Percentiles rank a stretch among this genome's conserved stretches.
phyloP scores from a whole-genome alignment of 1,139 yeast genomes.

The Diutina sp. region DNA sequence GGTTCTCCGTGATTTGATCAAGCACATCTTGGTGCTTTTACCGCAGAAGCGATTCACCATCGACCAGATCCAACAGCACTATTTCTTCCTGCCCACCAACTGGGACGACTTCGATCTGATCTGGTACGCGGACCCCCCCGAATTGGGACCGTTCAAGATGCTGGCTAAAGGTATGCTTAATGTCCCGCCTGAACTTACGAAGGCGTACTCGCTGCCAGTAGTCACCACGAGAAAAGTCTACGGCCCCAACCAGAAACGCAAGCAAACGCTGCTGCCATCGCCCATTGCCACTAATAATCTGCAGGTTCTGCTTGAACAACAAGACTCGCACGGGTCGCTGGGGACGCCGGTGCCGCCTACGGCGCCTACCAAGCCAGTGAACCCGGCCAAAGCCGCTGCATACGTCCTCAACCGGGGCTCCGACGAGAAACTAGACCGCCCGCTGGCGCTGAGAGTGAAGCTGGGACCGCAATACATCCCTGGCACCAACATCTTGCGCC shows the following conservation, averaged over 20 bases:
- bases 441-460: slow-evolving; percentile 3
- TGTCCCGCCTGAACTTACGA: neutral
- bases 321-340: neutral
- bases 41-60: slow-evolving; percentile 30
- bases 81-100: slow-evolving; percentile 54
- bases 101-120: slow-evolving; percentile 53
- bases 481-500: slow-evolving; percentile 46
- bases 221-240: slow-evolving; percentile 1
- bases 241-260: neutral
- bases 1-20: slow-evolving; percentile 28
- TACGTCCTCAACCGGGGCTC: slow-evolving; percentile 21
- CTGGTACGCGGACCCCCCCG: slow-evolving; percentile 69
- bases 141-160: slow-evolving; percentile 47
- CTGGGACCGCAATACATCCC: slow-evolving; percentile 31
- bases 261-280: neutral
- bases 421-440: slow-evolving; percentile 8
- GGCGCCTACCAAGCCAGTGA: slow-evolving; percentile 8
- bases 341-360: neutral
- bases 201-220: slow-evolving; percentile 1
- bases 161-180: slow-evolving; percentile 9
- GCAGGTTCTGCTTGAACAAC: neutral
- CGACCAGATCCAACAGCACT: slow-evolving; percentile 35
- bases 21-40: slow-evolving; percentile 30
- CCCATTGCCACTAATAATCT: neutral
- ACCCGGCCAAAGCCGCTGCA: slow-evolving; percentile 34